Evolutionary conservation across 257 asterid species (phyloP).

Genomic region (Nicotiana knightiana): DNA sequence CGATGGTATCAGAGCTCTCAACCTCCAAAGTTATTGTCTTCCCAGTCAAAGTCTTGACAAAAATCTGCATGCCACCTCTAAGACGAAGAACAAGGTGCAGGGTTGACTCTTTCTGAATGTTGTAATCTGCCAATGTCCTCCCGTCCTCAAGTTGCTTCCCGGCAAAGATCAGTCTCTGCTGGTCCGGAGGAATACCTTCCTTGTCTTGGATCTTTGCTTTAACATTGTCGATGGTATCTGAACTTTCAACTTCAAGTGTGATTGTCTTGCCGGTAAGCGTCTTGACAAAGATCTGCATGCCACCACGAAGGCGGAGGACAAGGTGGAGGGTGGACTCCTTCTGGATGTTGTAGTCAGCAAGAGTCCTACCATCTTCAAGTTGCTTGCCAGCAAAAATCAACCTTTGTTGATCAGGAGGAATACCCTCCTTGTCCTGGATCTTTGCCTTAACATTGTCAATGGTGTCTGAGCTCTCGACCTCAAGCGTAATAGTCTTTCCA

Average conservation of each 20-base stretch:
- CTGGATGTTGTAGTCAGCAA: neutral
- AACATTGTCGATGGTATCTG: neutral
- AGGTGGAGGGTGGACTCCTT: constrained; percentile 5
- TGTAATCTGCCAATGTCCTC: neutral
- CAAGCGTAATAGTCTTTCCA: neutral
- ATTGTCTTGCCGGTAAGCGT: neutral
- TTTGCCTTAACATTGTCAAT: neutral
- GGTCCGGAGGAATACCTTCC: constrained; percentile 8
- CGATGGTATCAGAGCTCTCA: neutral
- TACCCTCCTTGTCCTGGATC: neutral
- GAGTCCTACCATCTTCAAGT: neutral
- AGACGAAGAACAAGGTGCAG: neutral
- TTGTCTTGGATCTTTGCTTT: neutral
- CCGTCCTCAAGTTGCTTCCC: constrained; percentile 5
- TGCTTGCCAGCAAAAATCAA: neutral
- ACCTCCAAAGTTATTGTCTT: constrained; percentile 2
- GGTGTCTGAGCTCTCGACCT: constrained; percentile 2
- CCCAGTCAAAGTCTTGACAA: neutral
- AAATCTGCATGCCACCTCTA: constrained; percentile 1
- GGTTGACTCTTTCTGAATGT: constrained; percentile 5
- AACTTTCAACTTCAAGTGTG: constrained; percentile 3
- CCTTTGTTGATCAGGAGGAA: constrained; percentile 2
- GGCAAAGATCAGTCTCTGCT: constrained; percentile 1
- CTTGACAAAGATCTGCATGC: constrained; percentile 3
- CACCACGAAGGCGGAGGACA: constrained; percentile 4